phyloP scores from a whole-genome alignment of 257 asterid species.

The Scutellaria barbata region DNA sequence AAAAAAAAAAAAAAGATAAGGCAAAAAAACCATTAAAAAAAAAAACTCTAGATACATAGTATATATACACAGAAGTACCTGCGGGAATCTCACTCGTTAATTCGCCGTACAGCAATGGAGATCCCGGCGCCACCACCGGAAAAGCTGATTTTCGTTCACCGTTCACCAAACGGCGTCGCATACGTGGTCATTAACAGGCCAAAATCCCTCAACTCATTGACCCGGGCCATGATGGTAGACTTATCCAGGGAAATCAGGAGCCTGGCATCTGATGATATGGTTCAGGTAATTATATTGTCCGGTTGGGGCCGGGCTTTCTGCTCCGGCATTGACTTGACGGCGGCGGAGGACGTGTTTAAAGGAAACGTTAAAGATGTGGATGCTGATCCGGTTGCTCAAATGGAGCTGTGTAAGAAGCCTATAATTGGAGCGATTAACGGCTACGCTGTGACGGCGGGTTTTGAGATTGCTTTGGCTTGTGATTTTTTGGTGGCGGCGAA shows the following conservation, averaged over 20 bases:
- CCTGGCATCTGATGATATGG: slow-evolving; percentile 59
- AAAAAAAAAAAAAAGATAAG: no score
- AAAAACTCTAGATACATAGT: no score
- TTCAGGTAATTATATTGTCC: slow-evolving; percentile 69
- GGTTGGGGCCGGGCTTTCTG: slow-evolving; percentile 91
- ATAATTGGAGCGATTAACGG: slow-evolving; percentile 89
- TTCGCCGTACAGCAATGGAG: slow-evolving; percentile 42
- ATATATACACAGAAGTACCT: neutral
- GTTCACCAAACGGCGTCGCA: slow-evolving; percentile 63
- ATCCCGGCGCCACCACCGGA: slow-evolving; percentile 55
- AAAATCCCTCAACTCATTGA: slow-evolving; percentile 75
- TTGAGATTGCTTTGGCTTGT: slow-evolving; percentile 92
- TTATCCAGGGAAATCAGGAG: slow-evolving; percentile 63
- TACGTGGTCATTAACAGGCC: slow-evolving; percentile 81
- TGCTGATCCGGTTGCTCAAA: slow-evolving; percentile 82
- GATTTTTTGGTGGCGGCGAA: slow-evolving; percentile 83
- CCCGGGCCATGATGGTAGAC: slow-evolving; percentile 70
- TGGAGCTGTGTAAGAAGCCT: slow-evolving; percentile 86
- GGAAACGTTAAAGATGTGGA: slow-evolving; percentile 81
- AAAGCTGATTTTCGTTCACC: slow-evolving; percentile 59
- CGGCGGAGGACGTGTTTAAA: slow-evolving; percentile 93
- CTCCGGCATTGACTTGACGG: slow-evolving; percentile 89
- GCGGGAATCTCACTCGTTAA: neutral
- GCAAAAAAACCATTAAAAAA: no score
- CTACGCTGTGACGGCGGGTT: slow-evolving; percentile 95